Percentiles rank a stretch among this genome's conserved stretches.
Evolutionary conservation across 2,329 filamentous ascomycete species (phyloP).

Genomic region (Pseudocercospora fijiensis): DNA sequence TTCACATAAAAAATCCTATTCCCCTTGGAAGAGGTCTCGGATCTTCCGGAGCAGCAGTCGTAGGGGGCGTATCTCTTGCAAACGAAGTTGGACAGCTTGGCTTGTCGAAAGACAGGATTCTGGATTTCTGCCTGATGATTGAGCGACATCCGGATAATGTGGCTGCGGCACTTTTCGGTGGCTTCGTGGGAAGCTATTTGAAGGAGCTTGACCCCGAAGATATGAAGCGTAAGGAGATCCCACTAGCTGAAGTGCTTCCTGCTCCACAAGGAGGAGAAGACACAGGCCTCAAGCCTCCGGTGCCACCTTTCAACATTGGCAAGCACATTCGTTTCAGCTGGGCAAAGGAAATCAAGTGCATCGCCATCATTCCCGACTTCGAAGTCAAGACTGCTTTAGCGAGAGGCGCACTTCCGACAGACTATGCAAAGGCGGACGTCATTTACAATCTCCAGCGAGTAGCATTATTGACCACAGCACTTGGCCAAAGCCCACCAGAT

Average conservation of each 20-base stretch:
- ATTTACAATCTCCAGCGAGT: conserved; percentile 96
- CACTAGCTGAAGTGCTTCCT: conserved; percentile 87
- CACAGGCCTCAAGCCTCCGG: conserved; percentile 80
- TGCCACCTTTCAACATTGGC: conserved; percentile 88
- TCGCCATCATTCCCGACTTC: conserved; percentile 94
- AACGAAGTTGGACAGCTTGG: conserved; percentile 82
- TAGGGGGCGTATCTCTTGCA: conserved; percentile 88
- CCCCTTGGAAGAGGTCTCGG: conserved; percentile 88
- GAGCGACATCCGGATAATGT: conserved; percentile 91
- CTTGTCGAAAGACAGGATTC: conserved; percentile 74
- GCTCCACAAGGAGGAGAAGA: conserved; percentile 87
- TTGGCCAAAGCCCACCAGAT: conserved; percentile 86
- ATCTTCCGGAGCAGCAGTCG: conserved; percentile 93
- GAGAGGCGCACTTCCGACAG: conserved; percentile 75
- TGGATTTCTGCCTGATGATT: conserved; percentile 98
- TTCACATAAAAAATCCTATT: conserved; percentile 95
- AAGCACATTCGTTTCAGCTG: conserved; percentile 95
- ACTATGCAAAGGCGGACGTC: conserved; percentile 78
- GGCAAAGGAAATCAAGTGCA: conserved; percentile 92
- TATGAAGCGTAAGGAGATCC: conserved; percentile 86
- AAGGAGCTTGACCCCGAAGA: conserved; percentile 89
- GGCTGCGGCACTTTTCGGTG: conserved; percentile 89
- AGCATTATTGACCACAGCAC: conserved; percentile 81
- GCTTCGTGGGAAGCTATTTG: conserved; percentile 94
- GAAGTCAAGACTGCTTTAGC: conserved; percentile 93